Evolutionary conservation across 2,329 filamentous ascomycete species (phyloP).

Genomic region (Chrysosporium queenslandicum): DNA sequence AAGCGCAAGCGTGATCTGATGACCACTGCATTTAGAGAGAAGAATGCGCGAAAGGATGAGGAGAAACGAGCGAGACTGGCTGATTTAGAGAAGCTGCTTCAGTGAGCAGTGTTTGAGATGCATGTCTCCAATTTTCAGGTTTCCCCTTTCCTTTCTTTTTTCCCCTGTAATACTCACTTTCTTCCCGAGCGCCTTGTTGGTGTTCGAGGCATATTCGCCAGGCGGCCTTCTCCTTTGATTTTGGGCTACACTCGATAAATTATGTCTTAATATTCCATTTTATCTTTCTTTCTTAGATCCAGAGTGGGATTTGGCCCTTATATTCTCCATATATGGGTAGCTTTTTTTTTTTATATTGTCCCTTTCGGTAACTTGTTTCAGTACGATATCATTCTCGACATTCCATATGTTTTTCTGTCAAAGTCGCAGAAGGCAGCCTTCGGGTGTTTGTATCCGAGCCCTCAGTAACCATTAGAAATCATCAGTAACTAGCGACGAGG

Average conservation of each 20-base stretch:
- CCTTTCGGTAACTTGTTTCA: neutral
- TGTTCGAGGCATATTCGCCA: neutral
- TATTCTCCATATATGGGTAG: neutral
- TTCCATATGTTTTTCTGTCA: too few relatives aligned
- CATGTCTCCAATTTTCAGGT: neutral
- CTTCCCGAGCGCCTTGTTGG: neutral
- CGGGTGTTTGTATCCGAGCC: too few relatives aligned
- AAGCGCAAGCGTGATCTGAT: conserved; percentile 68
- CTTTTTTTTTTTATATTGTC: neutral
- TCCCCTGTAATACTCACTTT: neutral
- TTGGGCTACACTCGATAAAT: neutral
- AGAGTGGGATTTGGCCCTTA: too few relatives aligned
- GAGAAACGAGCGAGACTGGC: conserved; percentile 46
- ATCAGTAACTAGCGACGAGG: too few relatives aligned
- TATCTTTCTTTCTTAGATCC: too few relatives aligned
- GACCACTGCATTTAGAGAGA: conserved; percentile 67
- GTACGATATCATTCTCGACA: too few relatives aligned
- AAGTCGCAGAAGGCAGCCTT: too few relatives aligned
- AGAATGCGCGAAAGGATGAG: conserved; percentile 45
- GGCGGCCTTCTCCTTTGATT: neutral
- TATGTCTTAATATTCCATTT: neutral
- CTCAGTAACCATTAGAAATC: too few relatives aligned
- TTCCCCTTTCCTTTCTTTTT: neutral
- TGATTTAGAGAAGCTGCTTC: conserved; percentile 34
- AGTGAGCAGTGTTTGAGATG: neutral